phyloP scores from a whole-genome alignment of 257 asterid genomes.

The Jasminum sambac region DNA sequence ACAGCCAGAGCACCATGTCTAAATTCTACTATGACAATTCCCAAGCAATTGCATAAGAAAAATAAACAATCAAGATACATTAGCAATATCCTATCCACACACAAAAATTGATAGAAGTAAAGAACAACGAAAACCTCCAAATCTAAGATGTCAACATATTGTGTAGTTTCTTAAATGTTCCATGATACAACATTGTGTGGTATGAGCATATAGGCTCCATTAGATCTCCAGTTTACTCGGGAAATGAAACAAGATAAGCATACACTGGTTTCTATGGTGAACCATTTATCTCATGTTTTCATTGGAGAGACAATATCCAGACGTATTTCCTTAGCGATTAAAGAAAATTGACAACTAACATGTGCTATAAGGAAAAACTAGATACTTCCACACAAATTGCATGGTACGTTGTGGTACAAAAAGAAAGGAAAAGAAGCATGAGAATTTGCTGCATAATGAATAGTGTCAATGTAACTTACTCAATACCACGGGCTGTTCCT shows the following conservation, averaged over 20 bases:
- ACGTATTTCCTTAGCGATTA: background rate
- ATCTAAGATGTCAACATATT: background rate
- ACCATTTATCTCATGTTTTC: background rate
- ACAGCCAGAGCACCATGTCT: background rate
- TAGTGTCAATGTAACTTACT: constrained; percentile 39
- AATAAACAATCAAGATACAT: background rate
- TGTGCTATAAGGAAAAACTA: background rate
- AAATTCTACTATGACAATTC: background rate
- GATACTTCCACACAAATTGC: background rate
- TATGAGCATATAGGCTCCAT: background rate
- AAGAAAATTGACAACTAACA: background rate
- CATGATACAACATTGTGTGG: background rate
- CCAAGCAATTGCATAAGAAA: background rate
- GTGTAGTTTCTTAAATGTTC: background rate
- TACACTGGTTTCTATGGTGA: background rate
- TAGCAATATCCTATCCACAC: background rate
- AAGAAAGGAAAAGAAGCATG: background rate
- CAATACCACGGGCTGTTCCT: constrained; percentile 59
- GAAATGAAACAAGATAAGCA: background rate
- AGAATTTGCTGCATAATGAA: constrained; percentile 14
- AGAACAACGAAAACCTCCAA: background rate
- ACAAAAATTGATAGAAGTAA: background rate
- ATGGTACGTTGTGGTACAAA: background rate
- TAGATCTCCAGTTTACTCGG: background rate
- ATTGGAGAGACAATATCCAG: background rate